A percentile compares a stretch with the other conserved stretches of the same genome.
Evolutionary conservation across 345 rosid species (phyloP).

Genomic region (Citrus glauca): DNA sequence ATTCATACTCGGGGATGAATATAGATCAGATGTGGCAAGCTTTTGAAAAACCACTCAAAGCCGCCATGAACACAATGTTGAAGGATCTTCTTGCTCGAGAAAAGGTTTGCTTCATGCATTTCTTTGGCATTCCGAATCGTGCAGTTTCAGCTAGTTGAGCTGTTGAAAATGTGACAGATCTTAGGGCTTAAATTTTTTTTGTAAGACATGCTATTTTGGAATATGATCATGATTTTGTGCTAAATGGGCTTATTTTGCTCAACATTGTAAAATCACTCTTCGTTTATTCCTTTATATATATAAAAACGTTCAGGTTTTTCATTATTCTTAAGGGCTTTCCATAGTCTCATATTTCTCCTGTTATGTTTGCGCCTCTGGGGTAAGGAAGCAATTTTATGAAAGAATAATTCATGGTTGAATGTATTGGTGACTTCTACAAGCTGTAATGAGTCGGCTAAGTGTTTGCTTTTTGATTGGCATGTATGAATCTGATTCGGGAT

Average conservation of each 20-base stretch:
- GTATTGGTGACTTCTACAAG: neutral
- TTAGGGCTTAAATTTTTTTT: neutral
- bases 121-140: neutral
- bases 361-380: neutral
- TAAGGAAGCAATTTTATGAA: neutral
- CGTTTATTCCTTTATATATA: no score
- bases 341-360: neutral
- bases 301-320: neutral
- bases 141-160: neutral
- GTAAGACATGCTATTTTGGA: neutral
- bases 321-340: neutral
- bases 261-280: neutral
- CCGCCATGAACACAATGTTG: neutral
- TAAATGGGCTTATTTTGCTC: conserved; percentile 1
- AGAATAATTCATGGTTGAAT: neutral
- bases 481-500: neutral
- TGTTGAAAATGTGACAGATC: neutral
- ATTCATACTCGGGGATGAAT: neutral
- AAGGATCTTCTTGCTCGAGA: neutral
- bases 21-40: neutral
- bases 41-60: neutral
- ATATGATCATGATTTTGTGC: neutral
- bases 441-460: neutral
- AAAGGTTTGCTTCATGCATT: neutral
- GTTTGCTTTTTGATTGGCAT: neutral